phyloP scores from a whole-genome alignment of 78 protist genomes.

The Dictyostelium capitatum region DNA sequence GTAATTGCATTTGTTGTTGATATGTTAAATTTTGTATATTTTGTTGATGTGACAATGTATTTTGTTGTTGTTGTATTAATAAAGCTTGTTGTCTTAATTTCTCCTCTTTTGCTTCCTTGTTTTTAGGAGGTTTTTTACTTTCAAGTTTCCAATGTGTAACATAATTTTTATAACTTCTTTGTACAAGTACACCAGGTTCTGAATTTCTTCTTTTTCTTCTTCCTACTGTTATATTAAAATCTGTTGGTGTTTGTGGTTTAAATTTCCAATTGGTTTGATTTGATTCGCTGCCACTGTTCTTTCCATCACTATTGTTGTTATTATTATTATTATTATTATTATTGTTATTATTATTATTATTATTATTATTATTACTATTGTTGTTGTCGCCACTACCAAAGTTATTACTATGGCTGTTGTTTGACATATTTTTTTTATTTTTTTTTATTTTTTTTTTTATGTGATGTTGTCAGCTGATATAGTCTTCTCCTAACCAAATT shows the following conservation, averaged over 20 bases:
- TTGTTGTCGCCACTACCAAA: no score
- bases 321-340: background rate
- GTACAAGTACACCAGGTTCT: constrained; percentile 64
- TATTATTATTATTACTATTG: no score
- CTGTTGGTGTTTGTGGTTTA: constrained; percentile 65
- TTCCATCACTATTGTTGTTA: background rate
- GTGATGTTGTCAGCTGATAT: background rate
- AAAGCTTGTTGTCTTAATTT: constrained; percentile 35
- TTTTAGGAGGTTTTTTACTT: constrained; percentile 16
- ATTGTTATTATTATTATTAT: background rate
- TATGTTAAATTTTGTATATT: constrained; percentile 15
- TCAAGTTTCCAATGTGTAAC: constrained; percentile 68
- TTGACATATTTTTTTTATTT: constrained; percentile 6
- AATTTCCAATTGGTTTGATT: constrained; percentile 46
- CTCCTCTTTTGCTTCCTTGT: background rate
- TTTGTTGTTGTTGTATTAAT: constrained; percentile 9
- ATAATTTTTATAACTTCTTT: constrained; percentile 49
- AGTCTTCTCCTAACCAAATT: no score
- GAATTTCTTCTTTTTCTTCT: constrained; percentile 62
- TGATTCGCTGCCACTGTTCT: background rate
- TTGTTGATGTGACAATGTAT: background rate
- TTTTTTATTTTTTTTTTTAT: background rate
- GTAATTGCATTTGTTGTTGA: background rate
- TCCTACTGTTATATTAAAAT: constrained; percentile 3
- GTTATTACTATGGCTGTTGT: background rate